Percentiles rank a stretch among this genome's conserved stretches.
phyloP scores from a whole-genome alignment of 2,329 filamentous ascomycete genomes.

The Immersiporthe knoxdaviesiana region DNA sequence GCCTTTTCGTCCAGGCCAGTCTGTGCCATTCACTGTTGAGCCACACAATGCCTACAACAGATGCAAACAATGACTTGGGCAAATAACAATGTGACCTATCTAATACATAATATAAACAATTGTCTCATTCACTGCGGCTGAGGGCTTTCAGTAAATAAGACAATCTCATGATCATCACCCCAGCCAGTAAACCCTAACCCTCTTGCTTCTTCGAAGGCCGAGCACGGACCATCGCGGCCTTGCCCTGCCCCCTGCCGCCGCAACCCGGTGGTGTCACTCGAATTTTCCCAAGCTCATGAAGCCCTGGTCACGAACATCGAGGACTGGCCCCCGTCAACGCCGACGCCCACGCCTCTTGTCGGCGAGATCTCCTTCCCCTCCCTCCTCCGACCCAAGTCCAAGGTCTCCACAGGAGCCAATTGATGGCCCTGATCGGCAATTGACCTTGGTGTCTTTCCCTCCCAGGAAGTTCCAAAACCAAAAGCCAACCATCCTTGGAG shows the following conservation, averaged over 20 bases:
- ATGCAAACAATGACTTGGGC: not conserved
- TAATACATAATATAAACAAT: no score
- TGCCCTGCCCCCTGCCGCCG: no score
- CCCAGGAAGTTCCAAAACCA: slow-evolving; percentile 21
- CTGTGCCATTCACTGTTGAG: not conserved
- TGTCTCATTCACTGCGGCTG: no score
- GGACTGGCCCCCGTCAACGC: slow-evolving; percentile 8
- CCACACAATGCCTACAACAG: not conserved
- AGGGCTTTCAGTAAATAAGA: not conserved
- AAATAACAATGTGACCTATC: no score
- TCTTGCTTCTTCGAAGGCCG: not conserved
- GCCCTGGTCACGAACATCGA: slow-evolving; percentile 7
- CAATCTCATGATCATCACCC: no score
- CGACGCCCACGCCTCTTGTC: slow-evolving; percentile 8
- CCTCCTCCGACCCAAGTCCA: not conserved
- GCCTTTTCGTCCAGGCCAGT: no score
- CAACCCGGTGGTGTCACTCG: slow-evolving; percentile 20
- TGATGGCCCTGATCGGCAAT: slow-evolving; percentile 23
- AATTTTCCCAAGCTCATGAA: slow-evolving; percentile 26
- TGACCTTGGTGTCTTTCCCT: slow-evolving; percentile 5
- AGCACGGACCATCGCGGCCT: not conserved
- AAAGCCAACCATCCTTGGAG: no score
- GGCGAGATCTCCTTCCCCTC: not conserved
- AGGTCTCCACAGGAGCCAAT: slow-evolving; percentile 10
- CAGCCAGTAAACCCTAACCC: not conserved